These are phyloP conservation scores for Rhizopus sp. DNA, from an alignment of 371 early-diverging fungal genomes.

Conservation along the genomic window DNA sequence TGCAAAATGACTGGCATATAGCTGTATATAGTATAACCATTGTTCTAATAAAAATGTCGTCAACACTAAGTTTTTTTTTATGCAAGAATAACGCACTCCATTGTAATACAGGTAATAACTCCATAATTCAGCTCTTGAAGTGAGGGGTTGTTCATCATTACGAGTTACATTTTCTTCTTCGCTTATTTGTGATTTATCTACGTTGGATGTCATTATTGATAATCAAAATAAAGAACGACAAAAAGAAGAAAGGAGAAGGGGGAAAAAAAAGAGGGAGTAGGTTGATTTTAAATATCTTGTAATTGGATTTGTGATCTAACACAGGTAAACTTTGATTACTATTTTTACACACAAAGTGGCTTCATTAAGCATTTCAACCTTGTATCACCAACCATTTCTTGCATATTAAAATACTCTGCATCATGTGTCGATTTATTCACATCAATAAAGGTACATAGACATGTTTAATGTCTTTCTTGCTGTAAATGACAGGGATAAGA, in stretches of 20 bases:
- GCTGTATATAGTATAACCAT: constrained; percentile 49
- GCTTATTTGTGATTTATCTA: not conserved
- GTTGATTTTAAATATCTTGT: no score
- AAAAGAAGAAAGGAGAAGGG: not conserved
- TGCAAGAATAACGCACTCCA: constrained; percentile 29
- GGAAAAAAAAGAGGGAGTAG: not conserved
- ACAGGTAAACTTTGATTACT: no score
- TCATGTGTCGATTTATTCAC: no score
- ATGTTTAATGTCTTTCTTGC: no score
- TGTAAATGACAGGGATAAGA: no score
- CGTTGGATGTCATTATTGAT: no score
- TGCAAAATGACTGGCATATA: constrained; percentile 50
- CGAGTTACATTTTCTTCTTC: not conserved
- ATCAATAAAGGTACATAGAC: no score
- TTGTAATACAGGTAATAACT: constrained; percentile 55
- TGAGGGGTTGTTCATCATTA: constrained; percentile 31
- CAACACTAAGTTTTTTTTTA: not conserved
- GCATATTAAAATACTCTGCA: no score
- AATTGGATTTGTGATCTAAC: no score
- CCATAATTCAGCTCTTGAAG: constrained; percentile 47
- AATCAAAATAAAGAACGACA: not conserved
- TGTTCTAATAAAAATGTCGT: constrained; percentile 26
- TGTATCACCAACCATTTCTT: no score
- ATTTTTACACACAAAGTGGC: no score
- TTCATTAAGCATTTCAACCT: no score